Base-by-base conservation (phyloP, 345 rosid species). In the Geranium brycei region DNA sequence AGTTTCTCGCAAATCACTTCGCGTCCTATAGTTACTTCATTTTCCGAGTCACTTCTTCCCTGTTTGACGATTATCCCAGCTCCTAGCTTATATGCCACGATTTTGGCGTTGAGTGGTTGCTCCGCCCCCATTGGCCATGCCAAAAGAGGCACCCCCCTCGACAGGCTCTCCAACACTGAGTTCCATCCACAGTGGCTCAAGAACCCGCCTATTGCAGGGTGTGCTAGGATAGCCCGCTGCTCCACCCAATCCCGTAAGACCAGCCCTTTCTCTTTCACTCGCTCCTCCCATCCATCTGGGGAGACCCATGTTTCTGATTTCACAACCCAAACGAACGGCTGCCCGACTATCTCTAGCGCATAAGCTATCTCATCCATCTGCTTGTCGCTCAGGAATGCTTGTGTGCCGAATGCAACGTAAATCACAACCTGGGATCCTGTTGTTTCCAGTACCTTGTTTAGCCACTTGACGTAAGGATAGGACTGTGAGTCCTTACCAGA, bases 121-220 rank as follows among this genome's bases (percentile, higher is more conserved):
- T 69, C 80, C 7, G 31, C 28, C 23, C 17, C 64, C 67, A 51
- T 63, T 4, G 74, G 72, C 77, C 77, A 76, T 0, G 68, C 68
- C 67, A 73, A 41, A 0, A 76, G 41, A 16, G 77, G 80, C 59
- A 73, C 72, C 35, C 70, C 75, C 35, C 11, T 32, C 5, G 58
- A 55, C 64, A 72, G 17, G 47, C 77, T 62, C 68, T 73, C 80
- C 32, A 64, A 31, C 67, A 73, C 72, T 4, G 77, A 64, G 59
- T 69, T 76, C 77, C 77, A 64, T 2, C 68, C 57, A 1, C 64
- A 64, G 28, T 64, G 61, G 51, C 73, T 69, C 56, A 64, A 18
- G 58, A 69, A 69, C 32, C n/a, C 64, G 4, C 28, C 41, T 56
- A 15, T 59, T 18, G 35, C 61, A 4, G 28, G 60, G 35, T 63